A percentile compares a stretch with the other conserved stretches of the same genome.
phyloP scores from a whole-genome alignment of 1,139 yeast genomes.

The Magnusiomyces sp. region DNA sequence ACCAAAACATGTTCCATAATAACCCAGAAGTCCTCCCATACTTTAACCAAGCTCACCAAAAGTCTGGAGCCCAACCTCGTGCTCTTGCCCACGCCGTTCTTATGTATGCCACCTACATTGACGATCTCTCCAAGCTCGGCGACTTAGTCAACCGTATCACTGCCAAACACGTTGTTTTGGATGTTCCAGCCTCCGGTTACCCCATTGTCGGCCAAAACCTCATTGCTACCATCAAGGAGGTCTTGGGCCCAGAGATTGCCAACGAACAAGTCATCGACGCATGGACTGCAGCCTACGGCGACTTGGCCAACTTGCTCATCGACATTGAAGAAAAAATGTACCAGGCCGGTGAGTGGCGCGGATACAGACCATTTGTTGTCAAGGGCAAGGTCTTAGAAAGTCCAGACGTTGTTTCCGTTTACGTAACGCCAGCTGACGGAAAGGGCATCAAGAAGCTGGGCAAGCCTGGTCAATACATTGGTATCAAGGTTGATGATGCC shows the following conservation, averaged over 20 bases:
- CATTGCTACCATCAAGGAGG: constrained; percentile 44
- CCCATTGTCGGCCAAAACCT: constrained; percentile 54
- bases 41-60: constrained; percentile 55
- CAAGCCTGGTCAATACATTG: constrained; percentile 54
- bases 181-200: constrained; percentile 54
- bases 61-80: constrained; percentile 49
- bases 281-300: constrained; percentile 61
- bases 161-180: constrained; percentile 57
- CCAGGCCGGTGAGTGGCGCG: constrained; percentile 41
- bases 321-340: constrained; percentile 46
- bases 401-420: constrained; percentile 43
- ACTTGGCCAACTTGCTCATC: constrained; percentile 54
- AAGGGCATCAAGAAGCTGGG: constrained; percentile 33
- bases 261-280: constrained; percentile 50
- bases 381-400: constrained; percentile 39
- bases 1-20: constrained; percentile 44
- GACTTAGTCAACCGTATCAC: constrained; percentile 54
- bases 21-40: constrained; percentile 49
- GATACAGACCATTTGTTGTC: constrained; percentile 47
- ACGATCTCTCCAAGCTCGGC: constrained; percentile 46
- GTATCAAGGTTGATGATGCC: constrained; percentile 40
- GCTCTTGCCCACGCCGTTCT: constrained; percentile 56
- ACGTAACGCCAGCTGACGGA: constrained; percentile 44
- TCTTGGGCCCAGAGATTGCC: constrained; percentile 50
- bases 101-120: constrained; percentile 57